These are phyloP conservation scores for Saccharomyces hybrid DNA, from an alignment of 1,139 yeast species.

Conservation along the genomic window DNA sequence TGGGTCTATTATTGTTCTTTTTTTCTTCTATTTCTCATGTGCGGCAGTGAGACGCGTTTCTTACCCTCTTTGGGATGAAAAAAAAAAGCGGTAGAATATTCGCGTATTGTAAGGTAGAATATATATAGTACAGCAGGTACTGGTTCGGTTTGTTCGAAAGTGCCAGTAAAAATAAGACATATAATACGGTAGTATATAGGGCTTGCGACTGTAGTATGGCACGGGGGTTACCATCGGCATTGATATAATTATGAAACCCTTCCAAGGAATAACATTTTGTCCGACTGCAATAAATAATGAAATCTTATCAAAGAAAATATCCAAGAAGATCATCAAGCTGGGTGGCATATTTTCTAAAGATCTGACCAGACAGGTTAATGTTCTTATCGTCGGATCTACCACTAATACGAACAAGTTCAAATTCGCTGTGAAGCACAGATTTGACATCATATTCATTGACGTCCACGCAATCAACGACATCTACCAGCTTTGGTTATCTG, in stretches of 20 bases:
- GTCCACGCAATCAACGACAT: constrained; percentile 16
- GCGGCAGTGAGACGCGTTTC: too few relatives aligned
- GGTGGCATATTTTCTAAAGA: constrained; percentile 29
- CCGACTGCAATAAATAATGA: constrained; percentile 26
- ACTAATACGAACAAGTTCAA: constrained; percentile 24
- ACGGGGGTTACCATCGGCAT: not conserved
- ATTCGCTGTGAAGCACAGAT: constrained; percentile 25
- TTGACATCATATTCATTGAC: constrained; percentile 26
- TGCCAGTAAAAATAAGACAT: too few relatives aligned
- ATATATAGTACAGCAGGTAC: too few relatives aligned
- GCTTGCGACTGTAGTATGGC: not conserved
- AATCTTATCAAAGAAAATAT: constrained; percentile 13
- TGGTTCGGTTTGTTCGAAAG: too few relatives aligned
- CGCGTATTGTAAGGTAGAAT: too few relatives aligned
- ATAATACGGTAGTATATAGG: too few relatives aligned
- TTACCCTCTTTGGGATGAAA: too few relatives aligned
- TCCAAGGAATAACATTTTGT: constrained; percentile 28
- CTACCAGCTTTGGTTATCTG: constrained; percentile 28
- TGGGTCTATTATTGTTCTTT: too few relatives aligned
- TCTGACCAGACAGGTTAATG: constrained; percentile 25
- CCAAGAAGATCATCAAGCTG: constrained; percentile 25
- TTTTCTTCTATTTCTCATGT: too few relatives aligned
- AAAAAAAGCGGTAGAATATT: too few relatives aligned
- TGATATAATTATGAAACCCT: constrained; percentile 20
- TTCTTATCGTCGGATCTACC: constrained; percentile 22